Base-by-base conservation (phyloP, 257 asterid species). In the Parsonsia alboflavescens region DNA sequence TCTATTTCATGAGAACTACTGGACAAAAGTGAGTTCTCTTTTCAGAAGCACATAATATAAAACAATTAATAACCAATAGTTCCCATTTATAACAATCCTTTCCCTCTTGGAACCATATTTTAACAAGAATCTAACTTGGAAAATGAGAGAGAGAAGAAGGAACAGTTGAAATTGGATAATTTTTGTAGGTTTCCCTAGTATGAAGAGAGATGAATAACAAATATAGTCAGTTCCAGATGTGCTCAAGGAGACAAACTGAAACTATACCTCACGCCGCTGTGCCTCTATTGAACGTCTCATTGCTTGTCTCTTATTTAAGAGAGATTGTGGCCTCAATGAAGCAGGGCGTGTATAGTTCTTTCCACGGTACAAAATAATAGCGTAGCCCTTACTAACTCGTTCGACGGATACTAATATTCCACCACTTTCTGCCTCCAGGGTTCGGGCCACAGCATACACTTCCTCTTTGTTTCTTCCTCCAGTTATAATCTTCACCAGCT, bases 321-420 rank as follows among this genome's bases (percentile, higher is more conserved):
- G 99, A 26, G 98, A 82, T 77, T 53, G 86, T 73, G 99, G 99
- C 84, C 98, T 92, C 91, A 95, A 84, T 49, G 87, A 83, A 82
- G 94, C 89, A 75, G 99, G 99, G 45, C 97, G 93, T 74, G 63
- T 80, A 80, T 95, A 95, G 79, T 95, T 95, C 81, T 95, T 95
- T 45, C 99, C 99, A 79, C 98, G 97, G 82, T 95, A 95, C 41
- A 92, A 80, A 70, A 95, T 92, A 72, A 95, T 92, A 11, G 90
- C 93, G 75, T 84, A 82, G 76, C 99, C 99, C 80, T 92, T 92
- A 73, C 86, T 92, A 77, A 85, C 93, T 76, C 76, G 89, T 79
- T 95, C 99, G 77, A 92, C 89, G 78, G 99, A 96, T 48, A 95
- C 96, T 84, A 95, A 87, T 76, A 95, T 92, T 70, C 99, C 99